Conservation (phyloP, 257 asterid genomes). For the Misopates orontium region DNA sequence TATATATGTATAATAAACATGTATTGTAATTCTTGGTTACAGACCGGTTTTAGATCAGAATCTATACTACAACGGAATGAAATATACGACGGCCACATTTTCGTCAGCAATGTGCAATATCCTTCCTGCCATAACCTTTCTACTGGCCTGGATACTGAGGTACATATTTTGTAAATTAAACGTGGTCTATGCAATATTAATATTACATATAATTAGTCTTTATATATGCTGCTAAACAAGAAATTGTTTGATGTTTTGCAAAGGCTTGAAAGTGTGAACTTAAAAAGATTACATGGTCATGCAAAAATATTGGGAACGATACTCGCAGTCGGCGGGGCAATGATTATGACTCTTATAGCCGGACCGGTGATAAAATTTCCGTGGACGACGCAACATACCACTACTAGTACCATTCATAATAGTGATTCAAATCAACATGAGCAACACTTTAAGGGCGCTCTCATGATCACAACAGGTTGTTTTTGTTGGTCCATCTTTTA, state of each 20-base stretch:
- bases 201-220: too few relatives aligned
- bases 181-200: too few relatives aligned
- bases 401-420: not conserved
- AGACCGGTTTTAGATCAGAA: constrained; percentile 82
- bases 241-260: not conserved
- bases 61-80: constrained; percentile 62
- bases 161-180: constrained; percentile 7
- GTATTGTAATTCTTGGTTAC: constrained; percentile 1
- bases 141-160: constrained; percentile 77
- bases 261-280: constrained; percentile 63
- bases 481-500: constrained; percentile 46
- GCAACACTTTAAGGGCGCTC: constrained; percentile 38
- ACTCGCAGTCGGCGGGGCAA: constrained; percentile 66
- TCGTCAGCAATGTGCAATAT: constrained; percentile 63
- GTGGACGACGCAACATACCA: constrained; percentile 32
- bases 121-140: constrained; percentile 73
- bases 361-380: constrained; percentile 46
- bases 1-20: too few relatives aligned
- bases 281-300: constrained; percentile 44
- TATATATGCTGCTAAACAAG: too few relatives aligned
- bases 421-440: constrained; percentile 11
- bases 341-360: constrained; percentile 59
- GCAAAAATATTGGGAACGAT: constrained; percentile 72
- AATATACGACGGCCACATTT: constrained; percentile 64
- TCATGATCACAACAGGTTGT: constrained; percentile 46